Evolutionary conservation across 345 rosid genomes (phyloP), one percentile per base, ranked within the genome.

Genomic region (Arabidopsis suecica): DNA sequence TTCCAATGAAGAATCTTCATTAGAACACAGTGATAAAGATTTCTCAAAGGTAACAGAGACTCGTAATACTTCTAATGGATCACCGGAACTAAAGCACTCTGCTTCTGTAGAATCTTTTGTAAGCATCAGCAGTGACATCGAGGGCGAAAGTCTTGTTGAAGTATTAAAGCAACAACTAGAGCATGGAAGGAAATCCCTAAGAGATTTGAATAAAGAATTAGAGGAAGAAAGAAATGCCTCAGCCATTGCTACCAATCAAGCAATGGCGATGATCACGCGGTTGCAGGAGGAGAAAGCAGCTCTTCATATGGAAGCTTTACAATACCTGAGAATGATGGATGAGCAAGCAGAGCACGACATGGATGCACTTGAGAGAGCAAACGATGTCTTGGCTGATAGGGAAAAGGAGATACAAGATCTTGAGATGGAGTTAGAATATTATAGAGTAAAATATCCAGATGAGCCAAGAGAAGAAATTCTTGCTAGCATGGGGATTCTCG

Each of bases 321-420:
- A 92, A 76, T 86, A 83, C 83, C 78, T 92, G 64, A 88, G 97
- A 78, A 87, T 92, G 96, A 92, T 89, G 97, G 97, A 92, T 67
- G 96, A 88, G 80, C 93, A 92, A 79, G 90, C 91, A 1, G 96
- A 89, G 56, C 87, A 87, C 41, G 96, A 91, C 66, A 81, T 71
- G 22, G 93, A 88, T 53, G 90, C 87, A 6, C 78, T 91, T 59
- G 87, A 85, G 75, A 86, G 77, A 78, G 88, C 89, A 45, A 88
- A 88, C 67, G 88, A 87, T 69, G 85, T 87, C 34, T 63, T 87
- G 47, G 87, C 89, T 33, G 91, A 87, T 25, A 87, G 83, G 71
- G 96, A 90, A 70, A 90, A 86, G 65, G 88, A 87, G 25, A 56
- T 90, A 64, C 91, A 90, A 78, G 96, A 88, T 76, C 78, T 90